Base-by-base conservation (phyloP, 495 filamentous ascomycete species). In the Hyaloscypha hepaticicola region DNA sequence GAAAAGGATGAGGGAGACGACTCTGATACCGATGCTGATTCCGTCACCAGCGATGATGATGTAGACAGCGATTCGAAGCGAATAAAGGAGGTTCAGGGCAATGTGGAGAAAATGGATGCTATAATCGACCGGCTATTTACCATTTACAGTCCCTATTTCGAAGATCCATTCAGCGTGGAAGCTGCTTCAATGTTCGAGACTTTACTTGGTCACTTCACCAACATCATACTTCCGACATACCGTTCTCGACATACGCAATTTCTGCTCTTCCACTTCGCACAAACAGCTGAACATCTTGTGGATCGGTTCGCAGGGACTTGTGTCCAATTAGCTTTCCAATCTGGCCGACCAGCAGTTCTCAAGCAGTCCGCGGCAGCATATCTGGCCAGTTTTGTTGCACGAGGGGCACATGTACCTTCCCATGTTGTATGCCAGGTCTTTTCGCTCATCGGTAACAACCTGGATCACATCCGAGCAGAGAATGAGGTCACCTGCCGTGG, bases 261-360 rank as follows among this genome's bases (percentile, higher is more conserved):
- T 70, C 83, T 96, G 4, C 85, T 98, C 45, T 99, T 99, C 79
- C 93, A 96, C 76, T 96, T 96, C 70, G 88, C 90, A 19, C 91
- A 97, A 72, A 80, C 79, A 38, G 90, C 90, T 0, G 86, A 89
- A 2, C 77, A 78, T 41, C 85, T 96, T 28, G 86, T 90, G 16
- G 90, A 93, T 66, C 82, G 84, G 58, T 97, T 97, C 70, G 88
- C 89, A 31, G 85, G 87, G n/a, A 88, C 84, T 0, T 91, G 92
- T 64, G 83, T 92, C 27, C 77, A 88, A 41, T 78, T 91, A n/a
- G 80, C 88, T 41, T 85, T 87, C 65, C 74, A 83, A 59, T 77
- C 80, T 22, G 79, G 77, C 26, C 84, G 87, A 55, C 83, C 92
- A 0, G 81, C 85, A 11, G 81, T 91, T 41, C 75, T 90, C 22